phyloP scores from a whole-genome alignment of 805 yeast species.

The Hanseniaspora taiwanica region DNA sequence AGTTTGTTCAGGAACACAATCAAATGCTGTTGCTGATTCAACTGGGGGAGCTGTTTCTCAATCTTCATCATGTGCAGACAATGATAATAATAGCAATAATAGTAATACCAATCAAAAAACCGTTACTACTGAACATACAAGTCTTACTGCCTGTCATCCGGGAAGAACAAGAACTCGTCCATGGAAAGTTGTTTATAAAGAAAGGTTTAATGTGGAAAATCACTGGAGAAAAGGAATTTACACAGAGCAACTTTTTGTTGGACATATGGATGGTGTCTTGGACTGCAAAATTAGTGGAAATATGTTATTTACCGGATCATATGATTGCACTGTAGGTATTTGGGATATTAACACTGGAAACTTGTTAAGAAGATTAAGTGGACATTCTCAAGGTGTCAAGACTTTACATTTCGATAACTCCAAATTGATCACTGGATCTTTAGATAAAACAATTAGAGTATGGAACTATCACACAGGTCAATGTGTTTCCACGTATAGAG shows the following conservation, averaged over 20 bases:
- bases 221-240: constrained; percentile 87
- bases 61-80: not conserved
- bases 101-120: not conserved
- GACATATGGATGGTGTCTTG: constrained; percentile 82
- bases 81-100: constrained; percentile 1
- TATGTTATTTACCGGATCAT: constrained; percentile 78
- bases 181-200: constrained; percentile 91
- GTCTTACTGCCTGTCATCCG: not conserved
- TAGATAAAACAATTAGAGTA: constrained; percentile 82
- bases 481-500: constrained; percentile 86
- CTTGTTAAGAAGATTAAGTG: constrained; percentile 60
- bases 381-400: constrained; percentile 84
- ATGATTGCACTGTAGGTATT: constrained; percentile 80
- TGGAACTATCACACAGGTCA: constrained; percentile 95
- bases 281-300: constrained; percentile 76
- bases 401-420: constrained; percentile 76
- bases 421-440: constrained; percentile 82
- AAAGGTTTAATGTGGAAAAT: constrained; percentile 79
- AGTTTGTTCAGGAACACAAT: not conserved
- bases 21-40: not conserved
- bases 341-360: constrained; percentile 83
- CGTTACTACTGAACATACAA: not conserved
- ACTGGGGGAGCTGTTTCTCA: not conserved
- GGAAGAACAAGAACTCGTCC: constrained; percentile 47
- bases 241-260: constrained; percentile 48